Percentiles rank a stretch among this genome's conserved stretches.
phyloP scores from a whole-genome alignment of 1,284 basidiomycete species.

The Sanghuangporus baumii region DNA sequence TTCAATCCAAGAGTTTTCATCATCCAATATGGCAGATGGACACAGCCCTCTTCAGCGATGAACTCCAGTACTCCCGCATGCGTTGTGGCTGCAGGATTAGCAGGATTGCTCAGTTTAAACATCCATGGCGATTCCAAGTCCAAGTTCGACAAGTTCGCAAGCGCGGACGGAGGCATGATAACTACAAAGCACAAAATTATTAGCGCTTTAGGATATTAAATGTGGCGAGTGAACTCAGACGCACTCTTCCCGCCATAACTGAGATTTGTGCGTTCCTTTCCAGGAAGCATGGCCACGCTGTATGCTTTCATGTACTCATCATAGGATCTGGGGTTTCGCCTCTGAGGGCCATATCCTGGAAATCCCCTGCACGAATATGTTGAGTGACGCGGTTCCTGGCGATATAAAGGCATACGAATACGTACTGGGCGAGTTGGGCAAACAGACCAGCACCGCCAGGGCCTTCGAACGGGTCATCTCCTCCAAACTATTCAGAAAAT shows the following conservation, averaged over 20 bases:
- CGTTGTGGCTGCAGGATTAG: slow-evolving; percentile 82
- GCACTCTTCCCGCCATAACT: slow-evolving; percentile 97
- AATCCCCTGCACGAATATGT: slow-evolving; percentile 40
- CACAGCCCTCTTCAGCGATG: slow-evolving; percentile 94
- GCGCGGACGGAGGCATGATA: slow-evolving; percentile 94
- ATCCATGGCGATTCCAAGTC: slow-evolving; percentile 95
- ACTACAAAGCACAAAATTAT: slow-evolving; percentile 43
- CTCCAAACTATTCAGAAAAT: slow-evolving; percentile 37
- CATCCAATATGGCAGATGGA: slow-evolving; percentile 98
- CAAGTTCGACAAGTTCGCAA: slow-evolving; percentile 83
- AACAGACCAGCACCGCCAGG: slow-evolving; percentile 47
- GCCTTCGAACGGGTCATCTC: slow-evolving; percentile 43
- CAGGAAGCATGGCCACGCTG: slow-evolving; percentile 81
- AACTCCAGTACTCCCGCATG: slow-evolving; percentile 98
- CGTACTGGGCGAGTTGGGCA: slow-evolving; percentile 57
- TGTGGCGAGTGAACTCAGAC: slow-evolving; percentile 31
- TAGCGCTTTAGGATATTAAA: slow-evolving; percentile 10
- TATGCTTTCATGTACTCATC: slow-evolving; percentile 84
- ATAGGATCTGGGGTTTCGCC: slow-evolving; percentile 56
- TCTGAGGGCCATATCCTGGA: slow-evolving; percentile 42
- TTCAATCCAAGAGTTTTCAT: slow-evolving; percentile 92
- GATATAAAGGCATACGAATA: slow-evolving; percentile 10
- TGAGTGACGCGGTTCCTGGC: slow-evolving; percentile 16
- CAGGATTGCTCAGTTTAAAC: slow-evolving; percentile 90
- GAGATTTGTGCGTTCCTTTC: slow-evolving; percentile 78